Evolutionary conservation across 2,329 filamentous ascomycete species (phyloP).

Genomic region (Xylaria arbuscula): DNA sequence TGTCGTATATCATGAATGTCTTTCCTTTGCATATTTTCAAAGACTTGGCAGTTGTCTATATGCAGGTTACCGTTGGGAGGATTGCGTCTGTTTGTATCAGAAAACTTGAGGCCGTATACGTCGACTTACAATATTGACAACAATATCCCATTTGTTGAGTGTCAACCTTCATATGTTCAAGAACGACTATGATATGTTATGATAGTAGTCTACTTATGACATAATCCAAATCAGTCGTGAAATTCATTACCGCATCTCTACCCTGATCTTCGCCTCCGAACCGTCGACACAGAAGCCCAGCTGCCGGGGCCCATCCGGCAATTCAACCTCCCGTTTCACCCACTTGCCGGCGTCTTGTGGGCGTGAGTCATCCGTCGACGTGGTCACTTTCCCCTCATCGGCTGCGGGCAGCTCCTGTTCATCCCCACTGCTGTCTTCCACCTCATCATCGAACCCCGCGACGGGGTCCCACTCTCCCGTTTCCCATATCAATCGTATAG

Average conservation of each 20-base stretch:
- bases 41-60: too few species aligned
- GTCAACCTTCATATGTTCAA: neutral
- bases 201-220: neutral
- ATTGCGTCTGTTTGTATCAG: too few species aligned
- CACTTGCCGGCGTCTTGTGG: slow-evolving; percentile 64
- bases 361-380: slow-evolving; percentile 39
- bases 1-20: neutral
- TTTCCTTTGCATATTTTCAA: neutral
- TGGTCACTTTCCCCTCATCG: slow-evolving; percentile 26
- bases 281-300: slow-evolving; percentile 87
- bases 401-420: slow-evolving; percentile 57
- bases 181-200: neutral
- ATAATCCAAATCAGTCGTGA: neutral
- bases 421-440: slow-evolving; percentile 65
- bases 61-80: too few species aligned
- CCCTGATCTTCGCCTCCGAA: slow-evolving; percentile 73
- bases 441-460: slow-evolving; percentile 68
- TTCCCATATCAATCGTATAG: slow-evolving; percentile 81
- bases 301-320: slow-evolving; percentile 81
- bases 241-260: slow-evolving; percentile 64
- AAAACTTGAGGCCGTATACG: too few species aligned
- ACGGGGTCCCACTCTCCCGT: slow-evolving; percentile 91
- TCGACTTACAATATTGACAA: neutral
- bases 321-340: slow-evolving; percentile 81
- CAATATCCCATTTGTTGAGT: neutral